These are phyloP conservation scores for Sungouiozyma ichnusensis DNA, from an alignment of 805 yeast species.

Conservation along the genomic window DNA sequence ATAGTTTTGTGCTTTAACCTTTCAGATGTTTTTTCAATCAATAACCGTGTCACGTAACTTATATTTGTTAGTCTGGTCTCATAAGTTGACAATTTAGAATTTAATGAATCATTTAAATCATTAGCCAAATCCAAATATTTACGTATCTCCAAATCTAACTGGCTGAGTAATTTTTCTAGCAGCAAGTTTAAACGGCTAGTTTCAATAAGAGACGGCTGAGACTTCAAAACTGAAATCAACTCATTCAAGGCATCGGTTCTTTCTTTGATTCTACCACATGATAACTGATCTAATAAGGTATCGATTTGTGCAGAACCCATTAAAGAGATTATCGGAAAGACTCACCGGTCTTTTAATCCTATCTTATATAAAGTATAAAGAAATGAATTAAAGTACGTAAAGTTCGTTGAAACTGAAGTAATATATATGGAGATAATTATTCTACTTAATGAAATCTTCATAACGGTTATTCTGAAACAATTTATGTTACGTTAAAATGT, in stretches of 20 bases:
- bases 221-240: constrained; percentile 26
- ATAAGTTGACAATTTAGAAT: constrained; percentile 27
- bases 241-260: constrained; percentile 40
- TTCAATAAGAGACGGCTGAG: constrained; percentile 14
- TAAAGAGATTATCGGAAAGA: no score
- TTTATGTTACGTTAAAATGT: neutral
- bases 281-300: constrained; percentile 16
- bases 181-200: constrained; percentile 15
- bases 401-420: neutral
- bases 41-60: constrained; percentile 21
- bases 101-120: constrained; percentile 20
- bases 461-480: neutral
- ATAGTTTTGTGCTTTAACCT: constrained; percentile 20
- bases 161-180: constrained; percentile 22
- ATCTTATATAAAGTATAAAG: no score
- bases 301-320: neutral
- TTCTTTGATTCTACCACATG: constrained; percentile 44
- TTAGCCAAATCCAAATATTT: constrained; percentile 6
- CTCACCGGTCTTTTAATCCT: no score
- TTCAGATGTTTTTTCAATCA: constrained; percentile 21
- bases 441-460: no score
- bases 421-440: neutral
- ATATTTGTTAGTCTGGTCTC: constrained; percentile 18
- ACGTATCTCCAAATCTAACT: constrained; percentile 31
- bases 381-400: neutral